Conservation (phyloP, 345 rosid species). For the Conringia planisiliqua region DNA sequence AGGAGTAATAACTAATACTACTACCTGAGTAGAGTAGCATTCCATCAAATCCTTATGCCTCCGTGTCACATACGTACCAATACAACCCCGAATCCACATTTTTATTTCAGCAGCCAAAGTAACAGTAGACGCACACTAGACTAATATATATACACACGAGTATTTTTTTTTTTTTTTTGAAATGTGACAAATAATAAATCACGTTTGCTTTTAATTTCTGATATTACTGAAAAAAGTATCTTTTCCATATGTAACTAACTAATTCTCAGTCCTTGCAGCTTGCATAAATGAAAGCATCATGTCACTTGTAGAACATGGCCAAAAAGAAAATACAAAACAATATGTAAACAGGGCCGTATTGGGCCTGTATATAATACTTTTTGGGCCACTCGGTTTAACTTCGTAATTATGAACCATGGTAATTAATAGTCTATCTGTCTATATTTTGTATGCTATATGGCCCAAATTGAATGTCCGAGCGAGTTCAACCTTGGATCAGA, state of each 20-base stretch:
- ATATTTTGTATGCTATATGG: background rate
- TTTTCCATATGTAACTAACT: background rate
- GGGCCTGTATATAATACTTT: background rate
- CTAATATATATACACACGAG: background rate
- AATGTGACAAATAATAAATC: background rate
- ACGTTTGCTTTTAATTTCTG: background rate
- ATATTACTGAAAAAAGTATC: background rate
- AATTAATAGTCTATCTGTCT: background rate
- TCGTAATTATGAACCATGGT: background rate
- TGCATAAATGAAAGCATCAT: background rate
- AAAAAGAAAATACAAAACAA: background rate
- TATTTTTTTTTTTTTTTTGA: background rate
- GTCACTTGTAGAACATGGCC: background rate
- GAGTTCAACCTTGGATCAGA: background rate
- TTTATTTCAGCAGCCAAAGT: constrained; percentile 22
- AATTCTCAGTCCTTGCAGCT: background rate
- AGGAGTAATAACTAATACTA: background rate
- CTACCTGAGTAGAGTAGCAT: background rate
- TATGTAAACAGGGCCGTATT: background rate
- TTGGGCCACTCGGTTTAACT: background rate
- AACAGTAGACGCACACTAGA: constrained; percentile 11
- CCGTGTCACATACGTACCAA: constrained; percentile 11
- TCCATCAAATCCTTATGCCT: background rate
- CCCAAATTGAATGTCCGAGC: background rate
- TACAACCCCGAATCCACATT: background rate